A percentile compares a stretch with the other conserved stretches of the same genome.
phyloP scores from a whole-genome alignment of 306 rosid genomes.

The Vigna unguiculata region DNA sequence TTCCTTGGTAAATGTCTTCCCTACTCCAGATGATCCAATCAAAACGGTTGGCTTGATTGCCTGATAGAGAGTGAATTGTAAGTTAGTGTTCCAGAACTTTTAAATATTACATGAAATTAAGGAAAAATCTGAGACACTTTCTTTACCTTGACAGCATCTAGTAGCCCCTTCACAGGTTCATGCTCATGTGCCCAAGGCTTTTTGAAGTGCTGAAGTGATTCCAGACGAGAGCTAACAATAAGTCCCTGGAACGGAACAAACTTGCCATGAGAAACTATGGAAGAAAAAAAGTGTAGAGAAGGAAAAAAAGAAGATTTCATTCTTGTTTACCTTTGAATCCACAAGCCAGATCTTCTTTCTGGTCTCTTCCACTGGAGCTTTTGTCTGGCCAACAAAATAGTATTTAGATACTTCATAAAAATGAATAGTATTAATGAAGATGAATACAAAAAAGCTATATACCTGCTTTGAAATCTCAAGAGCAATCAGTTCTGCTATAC shows the following conservation, averaged over 20 bases:
- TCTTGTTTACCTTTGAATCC: conserved; percentile 82
- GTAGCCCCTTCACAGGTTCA: conserved; percentile 77
- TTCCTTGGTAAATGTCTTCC: conserved; percentile 92
- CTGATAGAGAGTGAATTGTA: conserved; percentile 52
- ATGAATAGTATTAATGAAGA: neutral
- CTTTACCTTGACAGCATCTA: conserved; percentile 80
- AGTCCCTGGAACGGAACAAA: conserved; percentile 66
- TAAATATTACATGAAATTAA: conserved; percentile 6
- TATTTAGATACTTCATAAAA: conserved; percentile 26
- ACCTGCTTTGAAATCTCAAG: conserved; percentile 95
- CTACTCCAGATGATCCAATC: conserved; percentile 93
- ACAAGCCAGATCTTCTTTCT: conserved; percentile 98
- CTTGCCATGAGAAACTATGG: conserved; percentile 31
- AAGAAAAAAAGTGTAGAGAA: neutral
- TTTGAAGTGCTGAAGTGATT: conserved; percentile 91
- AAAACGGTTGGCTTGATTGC: conserved; percentile 93
- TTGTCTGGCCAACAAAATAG: conserved; percentile 60
- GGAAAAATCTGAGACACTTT: conserved; percentile 16
- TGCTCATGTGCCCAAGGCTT: conserved; percentile 99
- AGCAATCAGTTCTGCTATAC: conserved; percentile 97
- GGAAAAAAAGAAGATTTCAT: conserved; percentile 2
- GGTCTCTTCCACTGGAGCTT: conserved; percentile 80
- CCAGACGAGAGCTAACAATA: conserved; percentile 79
- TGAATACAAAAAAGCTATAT: conserved; percentile 36
- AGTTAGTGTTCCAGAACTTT: conserved; percentile 22